phyloP scores from a whole-genome alignment of 768 basidiomycete species.

The Panaeolus papilionaceus region DNA sequence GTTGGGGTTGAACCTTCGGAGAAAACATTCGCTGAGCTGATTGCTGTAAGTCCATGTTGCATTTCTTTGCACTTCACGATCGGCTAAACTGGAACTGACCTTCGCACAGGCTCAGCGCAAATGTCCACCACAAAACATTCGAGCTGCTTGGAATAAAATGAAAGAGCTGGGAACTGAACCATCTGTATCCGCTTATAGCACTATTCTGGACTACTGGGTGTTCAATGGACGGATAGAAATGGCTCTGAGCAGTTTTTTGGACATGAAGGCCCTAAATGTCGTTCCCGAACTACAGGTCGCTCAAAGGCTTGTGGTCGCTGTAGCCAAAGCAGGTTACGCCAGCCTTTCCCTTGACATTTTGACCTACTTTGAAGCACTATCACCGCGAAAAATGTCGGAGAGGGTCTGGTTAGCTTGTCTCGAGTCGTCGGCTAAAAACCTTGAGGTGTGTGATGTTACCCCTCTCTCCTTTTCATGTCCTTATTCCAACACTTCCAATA shows the following conservation, averaged over 20 bases:
- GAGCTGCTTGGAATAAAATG: conserved; percentile 64
- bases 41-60: conserved; percentile 50
- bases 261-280: conserved; percentile 59
- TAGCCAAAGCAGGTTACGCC: conserved; percentile 59
- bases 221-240: conserved; percentile 64
- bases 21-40: conserved; percentile 61
- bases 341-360: conserved; percentile 79
- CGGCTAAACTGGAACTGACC: conserved; percentile 1
- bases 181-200: conserved; percentile 58
- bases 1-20: conserved; percentile 54
- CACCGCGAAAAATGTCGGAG: conserved; percentile 57
- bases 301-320: conserved; percentile 58
- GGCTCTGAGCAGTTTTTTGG: conserved; percentile 63
- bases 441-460: conserved; percentile 63
- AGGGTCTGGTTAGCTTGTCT: conserved; percentile 74
- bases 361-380: conserved; percentile 59
- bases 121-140: conserved; percentile 44
- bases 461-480: not conserved
- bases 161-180: conserved; percentile 50
- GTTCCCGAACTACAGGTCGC: conserved; percentile 55
- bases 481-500: conserved; percentile 32
- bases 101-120: conserved; percentile 52
- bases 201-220: conserved; percentile 55
- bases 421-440: conserved; percentile 61
- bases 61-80: conserved; percentile 20